Base-by-base conservation (phyloP, 257 asterid species). In the Plantago major region DNA sequence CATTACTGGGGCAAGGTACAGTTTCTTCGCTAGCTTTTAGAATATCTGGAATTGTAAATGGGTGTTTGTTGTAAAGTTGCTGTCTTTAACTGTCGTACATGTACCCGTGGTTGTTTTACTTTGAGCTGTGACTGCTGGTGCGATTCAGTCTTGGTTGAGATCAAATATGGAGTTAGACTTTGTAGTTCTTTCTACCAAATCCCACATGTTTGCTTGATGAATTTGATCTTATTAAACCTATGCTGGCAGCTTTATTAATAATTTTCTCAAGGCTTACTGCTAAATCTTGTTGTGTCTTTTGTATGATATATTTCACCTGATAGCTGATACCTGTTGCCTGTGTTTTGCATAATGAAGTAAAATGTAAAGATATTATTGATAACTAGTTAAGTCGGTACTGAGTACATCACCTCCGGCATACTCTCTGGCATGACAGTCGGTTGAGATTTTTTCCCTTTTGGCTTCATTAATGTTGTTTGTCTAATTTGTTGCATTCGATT, bases 1-100 rank as follows among this genome's bases (percentile, higher is more conserved):
- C 28, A 90, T 93, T 64, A 93, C 99, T 42, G 97, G 96, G 50
- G 83, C 97, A 14, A 89, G 94, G 99, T 93, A 73, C 40, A 4
- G 7, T 17, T 44, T 55, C 40, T 17, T 71, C 44, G 15, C 38
- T 53, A 64, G 3, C 49, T 56, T 62, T 28, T 48, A 10, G 15
- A 57, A 57, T 11, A 30, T 40, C 58, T 54, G 43, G 42, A 40
- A 26, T 58, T 73, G 14, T 11, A 52, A n/a, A 49, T 10, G 42
- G 15, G 10, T 67, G 46, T 7, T 51, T 53, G 9, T 40, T 4
- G 50, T 49, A 60, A 48, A 37, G 63, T 22, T 46, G 18, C 13
- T 33, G 18, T 52, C 40, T 52, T 22, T 52, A 0, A 11, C 14
- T 52, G 58, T 8, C 15, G 12, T 17, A 9, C 8, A 38, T 17